These are phyloP conservation scores for Protomyces macrosporus DNA, from an alignment of 1,139 yeast genomes.

Conservation along the genomic window DNA sequence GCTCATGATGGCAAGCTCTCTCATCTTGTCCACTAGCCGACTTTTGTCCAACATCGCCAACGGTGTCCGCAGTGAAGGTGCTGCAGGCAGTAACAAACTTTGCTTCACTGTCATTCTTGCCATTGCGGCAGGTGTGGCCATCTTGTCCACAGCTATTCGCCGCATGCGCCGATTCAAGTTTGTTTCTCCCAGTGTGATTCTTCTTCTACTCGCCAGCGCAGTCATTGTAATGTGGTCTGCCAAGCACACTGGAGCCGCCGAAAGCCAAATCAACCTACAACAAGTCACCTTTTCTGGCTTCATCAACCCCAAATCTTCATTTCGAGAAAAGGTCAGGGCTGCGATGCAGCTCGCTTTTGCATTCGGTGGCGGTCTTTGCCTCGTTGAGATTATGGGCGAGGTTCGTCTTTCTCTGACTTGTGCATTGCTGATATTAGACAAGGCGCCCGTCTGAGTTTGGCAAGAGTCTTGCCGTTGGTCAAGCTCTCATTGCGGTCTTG, in stretches of 20 bases:
- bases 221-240: background rate
- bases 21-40: background rate
- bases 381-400: background rate
- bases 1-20: background rate
- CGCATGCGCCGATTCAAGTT: background rate
- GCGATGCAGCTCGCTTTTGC: background rate
- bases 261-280: too few relatives aligned
- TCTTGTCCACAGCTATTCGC: background rate
- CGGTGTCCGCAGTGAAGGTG: background rate
- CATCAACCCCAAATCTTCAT: background rate
- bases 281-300: background rate
- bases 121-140: background rate
- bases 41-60: background rate
- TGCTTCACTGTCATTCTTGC: background rate
- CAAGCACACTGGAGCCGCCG: background rate
- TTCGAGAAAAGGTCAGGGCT: background rate
- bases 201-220: background rate
- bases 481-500: background rate
- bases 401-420: background rate
- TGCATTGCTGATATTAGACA: background rate
- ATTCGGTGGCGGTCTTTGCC: background rate
- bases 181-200: background rate
- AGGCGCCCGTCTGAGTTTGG: background rate
- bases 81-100: background rate
- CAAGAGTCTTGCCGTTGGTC: background rate